Evolutionary conservation across 2,329 filamentous ascomycete species (phyloP), one percentile per base, ranked within the genome.

Genomic region (Aspergillus eucalypticola): DNA sequence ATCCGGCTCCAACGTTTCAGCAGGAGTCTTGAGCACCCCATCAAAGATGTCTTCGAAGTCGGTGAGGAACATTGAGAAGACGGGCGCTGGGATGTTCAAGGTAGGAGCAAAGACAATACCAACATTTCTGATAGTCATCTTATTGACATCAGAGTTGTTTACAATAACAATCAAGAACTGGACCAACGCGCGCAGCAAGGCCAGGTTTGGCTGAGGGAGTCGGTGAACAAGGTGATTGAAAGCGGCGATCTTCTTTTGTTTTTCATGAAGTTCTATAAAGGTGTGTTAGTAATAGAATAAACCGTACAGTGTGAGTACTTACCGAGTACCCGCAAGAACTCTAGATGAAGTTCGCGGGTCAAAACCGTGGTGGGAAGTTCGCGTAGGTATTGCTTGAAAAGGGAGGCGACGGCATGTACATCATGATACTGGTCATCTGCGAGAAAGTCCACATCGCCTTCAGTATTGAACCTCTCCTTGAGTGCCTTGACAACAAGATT

Each of bases 101-200:
- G 95, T 98, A 0, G 95, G 95, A 15, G 95, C 96, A 76, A 99
- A 99, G 59, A 99, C 94, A 68, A 99, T 98, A 65, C 95, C 94
- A 57, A 99, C 91, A 71, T 99, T 99, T 66, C 94, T 88, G 56
- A 97, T 91, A 10, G 91, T 97, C 95, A 99, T 99, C 82, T 97
- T 98, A 81, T 99, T 99, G 63, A 90, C 82, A 68, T 91, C 88
- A 6, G 92, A 83, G 68, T 97, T 92, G 76, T 95, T 92, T 71
- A 97, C 92, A 69, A 99, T 94, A 70, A 90, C 89, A 72, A 96
- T 91, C 68, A 99, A 79, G 78, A 96, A 97, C 3, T 90, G 87
- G 51, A 94, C 91, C 58, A 99, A 81, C 64, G 96, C 92, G 69
- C 90, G 88, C 41, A 99, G 82, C 46, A 99, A 81, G 2, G 90